A percentile compares a stretch with the other conserved stretches of the same genome.
Conservation (phyloP, 1,284 basidiomycete species). For the Lignosus rhinocerotis region DNA sequence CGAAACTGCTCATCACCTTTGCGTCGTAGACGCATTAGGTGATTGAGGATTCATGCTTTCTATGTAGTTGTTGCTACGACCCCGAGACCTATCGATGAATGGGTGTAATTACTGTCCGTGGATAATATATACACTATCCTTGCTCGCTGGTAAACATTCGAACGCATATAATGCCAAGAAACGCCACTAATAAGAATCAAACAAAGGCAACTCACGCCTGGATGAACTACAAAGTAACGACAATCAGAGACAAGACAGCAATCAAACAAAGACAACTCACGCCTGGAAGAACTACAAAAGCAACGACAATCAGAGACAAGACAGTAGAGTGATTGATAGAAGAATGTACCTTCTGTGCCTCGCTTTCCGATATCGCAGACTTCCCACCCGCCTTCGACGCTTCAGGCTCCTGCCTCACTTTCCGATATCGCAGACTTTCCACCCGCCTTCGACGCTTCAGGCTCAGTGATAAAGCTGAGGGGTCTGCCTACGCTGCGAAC, state of each 20-base stretch:
- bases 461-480: conserved; percentile 62
- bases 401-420: conserved; percentile 46
- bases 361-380: conserved; percentile 51
- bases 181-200: too few relatives aligned
- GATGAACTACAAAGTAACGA: background rate
- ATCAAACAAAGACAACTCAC: background rate
- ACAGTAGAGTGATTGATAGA: background rate
- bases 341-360: conserved; percentile 20
- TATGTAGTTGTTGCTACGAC: background rate
- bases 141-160: too few relatives aligned
- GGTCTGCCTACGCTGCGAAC: conserved; percentile 50
- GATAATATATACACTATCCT: too few relatives aligned
- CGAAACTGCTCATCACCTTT: background rate
- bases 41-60: background rate
- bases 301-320: background rate
- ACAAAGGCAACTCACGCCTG: background rate
- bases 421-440: conserved; percentile 58
- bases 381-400: conserved; percentile 55
- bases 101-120: too few relatives aligned
- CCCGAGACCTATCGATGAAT: background rate
- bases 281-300: background rate
- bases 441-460: conserved; percentile 59
- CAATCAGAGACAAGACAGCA: too few relatives aligned
- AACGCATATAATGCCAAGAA: too few relatives aligned
- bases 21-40: background rate